phyloP scores from a whole-genome alignment of 768 basidiomycete species.

The Lyophyllum shimeji region DNA sequence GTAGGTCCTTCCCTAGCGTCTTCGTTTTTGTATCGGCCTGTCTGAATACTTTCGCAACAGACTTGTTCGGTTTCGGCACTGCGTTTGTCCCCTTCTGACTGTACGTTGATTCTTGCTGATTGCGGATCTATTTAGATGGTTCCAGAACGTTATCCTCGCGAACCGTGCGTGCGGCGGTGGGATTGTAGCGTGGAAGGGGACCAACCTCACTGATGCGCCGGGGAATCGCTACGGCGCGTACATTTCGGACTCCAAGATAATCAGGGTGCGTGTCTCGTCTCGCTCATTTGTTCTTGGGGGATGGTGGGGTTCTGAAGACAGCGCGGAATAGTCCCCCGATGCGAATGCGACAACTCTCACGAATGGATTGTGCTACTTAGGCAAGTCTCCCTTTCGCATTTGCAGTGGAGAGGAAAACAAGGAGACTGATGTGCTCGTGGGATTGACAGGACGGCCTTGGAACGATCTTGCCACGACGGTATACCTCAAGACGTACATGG shows the following conservation, averaged over 20 bases:
- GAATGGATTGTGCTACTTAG: conserved; percentile 48
- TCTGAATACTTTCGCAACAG: conserved; percentile 24
- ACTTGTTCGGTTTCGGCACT: conserved; percentile 61
- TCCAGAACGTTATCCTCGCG: conserved; percentile 57
- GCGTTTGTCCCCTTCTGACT: conserved; percentile 38
- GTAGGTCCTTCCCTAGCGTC: conserved; percentile 30
- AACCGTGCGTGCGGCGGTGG: conserved; percentile 67
- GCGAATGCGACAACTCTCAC: conserved; percentile 50
- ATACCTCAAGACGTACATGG: conserved; percentile 57
- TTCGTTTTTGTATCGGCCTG: neutral
- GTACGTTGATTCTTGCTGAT: neutral
- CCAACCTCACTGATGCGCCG: conserved; percentile 49
- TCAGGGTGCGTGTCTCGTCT: conserved; percentile 47
- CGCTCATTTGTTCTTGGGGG: neutral
- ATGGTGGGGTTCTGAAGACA: neutral
- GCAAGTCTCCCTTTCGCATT: conserved; percentile 22
- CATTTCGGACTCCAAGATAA: conserved; percentile 53
- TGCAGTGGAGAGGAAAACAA: neutral
- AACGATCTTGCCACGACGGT: conserved; percentile 57
- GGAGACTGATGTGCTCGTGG: neutral
- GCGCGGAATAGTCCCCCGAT: conserved; percentile 49
- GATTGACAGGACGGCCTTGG: conserved; percentile 54
- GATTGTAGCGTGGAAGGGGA: conserved; percentile 64
- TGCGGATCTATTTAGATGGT: conserved; percentile 42
- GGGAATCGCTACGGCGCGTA: conserved; percentile 56